phyloP scores from a whole-genome alignment of 495 filamentous ascomycete species.

The Lophiotrema nucula region DNA sequence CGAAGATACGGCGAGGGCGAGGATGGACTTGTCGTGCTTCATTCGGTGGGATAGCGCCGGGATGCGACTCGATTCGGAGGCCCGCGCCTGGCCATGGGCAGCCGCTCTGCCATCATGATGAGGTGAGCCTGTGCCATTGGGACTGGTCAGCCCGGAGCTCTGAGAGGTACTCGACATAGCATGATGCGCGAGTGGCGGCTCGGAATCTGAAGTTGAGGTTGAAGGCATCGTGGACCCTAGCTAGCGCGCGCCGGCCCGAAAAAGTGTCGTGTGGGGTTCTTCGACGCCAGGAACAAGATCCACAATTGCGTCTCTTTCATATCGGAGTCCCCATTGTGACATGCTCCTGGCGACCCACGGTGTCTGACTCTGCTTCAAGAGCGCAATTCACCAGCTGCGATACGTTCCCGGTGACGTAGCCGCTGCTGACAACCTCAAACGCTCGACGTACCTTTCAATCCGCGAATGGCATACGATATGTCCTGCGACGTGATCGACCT shows the following conservation, averaged over 20 bases:
- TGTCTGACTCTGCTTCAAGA: too few species aligned
- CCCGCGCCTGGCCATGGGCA: conserved; percentile 1
- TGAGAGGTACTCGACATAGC: neutral
- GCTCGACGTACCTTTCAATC: conserved; percentile 13
- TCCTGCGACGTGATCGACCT: conserved; percentile 23
- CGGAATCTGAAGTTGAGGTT: neutral
- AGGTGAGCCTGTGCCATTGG: conserved; percentile 20
- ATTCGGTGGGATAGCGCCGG: conserved; percentile 68
- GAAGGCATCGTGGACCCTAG: conserved; percentile 6
- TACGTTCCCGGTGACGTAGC: too few species aligned
- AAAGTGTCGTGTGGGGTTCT: neutral
- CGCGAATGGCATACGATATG: conserved; percentile 1
- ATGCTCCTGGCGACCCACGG: too few species aligned
- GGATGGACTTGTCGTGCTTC: conserved; percentile 68
- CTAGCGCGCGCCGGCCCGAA: conserved; percentile 12
- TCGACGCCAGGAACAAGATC: too few species aligned
- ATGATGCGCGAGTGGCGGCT: neutral
- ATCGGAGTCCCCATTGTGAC: too few species aligned
- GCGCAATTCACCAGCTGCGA: too few species aligned
- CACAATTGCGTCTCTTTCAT: too few species aligned
- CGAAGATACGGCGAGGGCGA: conserved; percentile 64
- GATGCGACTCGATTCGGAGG: neutral
- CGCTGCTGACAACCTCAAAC: too few species aligned
- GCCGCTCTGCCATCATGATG: conserved; percentile 19
- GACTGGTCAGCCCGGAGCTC: conserved; percentile 17